These are phyloP conservation scores for Huntiella bhutanensis DNA, from an alignment of 2,329 filamentous ascomycete species.

Conservation along the genomic window DNA sequence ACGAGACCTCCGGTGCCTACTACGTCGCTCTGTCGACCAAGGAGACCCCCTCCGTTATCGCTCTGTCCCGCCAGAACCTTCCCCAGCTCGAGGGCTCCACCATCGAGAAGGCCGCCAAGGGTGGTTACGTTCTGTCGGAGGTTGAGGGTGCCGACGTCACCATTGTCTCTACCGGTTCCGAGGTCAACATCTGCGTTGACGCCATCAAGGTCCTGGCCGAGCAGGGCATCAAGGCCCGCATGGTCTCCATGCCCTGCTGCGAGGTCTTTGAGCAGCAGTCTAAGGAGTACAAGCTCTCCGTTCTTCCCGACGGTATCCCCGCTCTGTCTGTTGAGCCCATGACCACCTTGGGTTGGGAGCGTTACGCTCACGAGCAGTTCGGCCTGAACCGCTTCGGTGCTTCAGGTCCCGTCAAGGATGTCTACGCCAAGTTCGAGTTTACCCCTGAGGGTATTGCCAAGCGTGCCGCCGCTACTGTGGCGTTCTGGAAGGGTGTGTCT, in stretches of 20 bases:
- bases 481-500: slow-evolving; percentile 90
- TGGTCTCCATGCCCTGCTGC: slow-evolving; percentile 91
- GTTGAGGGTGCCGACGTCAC: slow-evolving; percentile 69
- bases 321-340: slow-evolving; percentile 89
- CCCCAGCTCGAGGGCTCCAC: slow-evolving; percentile 91
- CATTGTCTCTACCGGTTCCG: slow-evolving; percentile 85
- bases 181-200: slow-evolving; percentile 86
- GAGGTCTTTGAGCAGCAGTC: slow-evolving; percentile 88
- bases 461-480: slow-evolving; percentile 75
- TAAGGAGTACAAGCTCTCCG: slow-evolving; percentile 87
- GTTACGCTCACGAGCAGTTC: slow-evolving; percentile 98
- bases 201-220: slow-evolving; percentile 81
- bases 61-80: slow-evolving; percentile 92
- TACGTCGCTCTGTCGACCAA: slow-evolving; percentile 83
- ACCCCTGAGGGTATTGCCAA: slow-evolving; percentile 92
- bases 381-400: slow-evolving; percentile 98
- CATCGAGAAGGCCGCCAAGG: slow-evolving; percentile 78
- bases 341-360: slow-evolving; percentile 95
- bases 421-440: slow-evolving; percentile 99
- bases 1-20: slow-evolving; percentile 96
- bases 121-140: slow-evolving; percentile 82
- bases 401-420: slow-evolving; percentile 90
- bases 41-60: slow-evolving; percentile 80
- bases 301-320: slow-evolving; percentile 86
- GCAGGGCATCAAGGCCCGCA: slow-evolving; percentile 68